These are phyloP conservation scores for Trichoderma asperellum DNA, from an alignment of 2,329 filamentous ascomycete genomes.

Conservation along the genomic window DNA sequence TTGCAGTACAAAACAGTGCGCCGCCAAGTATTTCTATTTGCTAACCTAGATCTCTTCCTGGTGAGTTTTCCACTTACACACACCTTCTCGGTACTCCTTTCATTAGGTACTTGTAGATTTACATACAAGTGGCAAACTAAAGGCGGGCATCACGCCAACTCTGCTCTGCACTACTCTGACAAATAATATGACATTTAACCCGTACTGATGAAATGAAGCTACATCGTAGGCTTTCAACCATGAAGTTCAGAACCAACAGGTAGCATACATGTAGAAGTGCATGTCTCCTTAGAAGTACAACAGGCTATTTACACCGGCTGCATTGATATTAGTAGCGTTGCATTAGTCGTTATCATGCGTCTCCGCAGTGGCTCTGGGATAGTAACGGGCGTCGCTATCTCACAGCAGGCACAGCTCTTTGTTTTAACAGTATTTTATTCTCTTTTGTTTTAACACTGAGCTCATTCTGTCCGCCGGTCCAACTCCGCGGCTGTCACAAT, in stretches of 20 bases:
- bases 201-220: not conserved
- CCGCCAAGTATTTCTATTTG: no score
- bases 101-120: not conserved
- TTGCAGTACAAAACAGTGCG: not conserved
- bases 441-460: conserved; percentile 8
- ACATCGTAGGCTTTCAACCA: not conserved
- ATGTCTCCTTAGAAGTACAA: not conserved
- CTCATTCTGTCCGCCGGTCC: conserved; percentile 17
- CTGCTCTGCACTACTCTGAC: not conserved
- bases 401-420: not conserved
- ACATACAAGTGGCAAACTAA: not conserved
- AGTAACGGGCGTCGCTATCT: not conserved
- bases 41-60: not conserved
- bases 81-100: not conserved
- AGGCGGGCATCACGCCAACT: not conserved
- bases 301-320: not conserved
- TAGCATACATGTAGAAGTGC: not conserved
- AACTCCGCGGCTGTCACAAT: conserved; percentile 10
- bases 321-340: not conserved
- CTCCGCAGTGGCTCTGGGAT: not conserved
- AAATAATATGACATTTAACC: no score
- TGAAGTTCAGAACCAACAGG: not conserved
- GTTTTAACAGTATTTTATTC: not conserved
- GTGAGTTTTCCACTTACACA: not conserved
- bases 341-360: not conserved